Percentiles rank a stretch among this genome's conserved stretches.
These are phyloP conservation scores for Psilocybe tampanensis DNA, from an alignment of 768 basidiomycete species.

Conservation along the genomic window DNA sequence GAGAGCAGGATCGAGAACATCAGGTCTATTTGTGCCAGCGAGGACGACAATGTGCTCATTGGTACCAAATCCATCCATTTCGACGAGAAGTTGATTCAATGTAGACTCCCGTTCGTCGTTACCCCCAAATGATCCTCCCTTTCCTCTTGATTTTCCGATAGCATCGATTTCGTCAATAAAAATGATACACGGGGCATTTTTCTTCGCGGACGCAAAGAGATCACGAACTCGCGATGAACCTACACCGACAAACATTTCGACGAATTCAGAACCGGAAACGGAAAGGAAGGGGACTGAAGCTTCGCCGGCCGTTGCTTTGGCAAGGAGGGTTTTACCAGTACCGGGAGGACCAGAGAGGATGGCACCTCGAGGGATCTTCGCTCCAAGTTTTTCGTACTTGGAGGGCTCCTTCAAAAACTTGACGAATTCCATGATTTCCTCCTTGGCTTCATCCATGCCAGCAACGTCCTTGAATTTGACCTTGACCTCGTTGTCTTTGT, in stretches of 20 bases:
- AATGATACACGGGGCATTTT: slow-evolving; percentile 97
- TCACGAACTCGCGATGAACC: slow-evolving; percentile 97
- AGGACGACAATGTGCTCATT: slow-evolving; percentile 95
- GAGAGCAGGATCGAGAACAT: slow-evolving; percentile 93
- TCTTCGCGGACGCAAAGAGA: slow-evolving; percentile 96
- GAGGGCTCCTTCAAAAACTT: slow-evolving; percentile 96
- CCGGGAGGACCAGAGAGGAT: slow-evolving; percentile 96
- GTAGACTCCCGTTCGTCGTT: slow-evolving; percentile 99
- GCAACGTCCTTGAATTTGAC: slow-evolving; percentile 96
- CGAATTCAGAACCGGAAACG: slow-evolving; percentile 98
- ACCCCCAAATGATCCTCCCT: slow-evolving; percentile 74
- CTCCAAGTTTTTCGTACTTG: slow-evolving; percentile 94
- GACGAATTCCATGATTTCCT: slow-evolving; percentile 99
- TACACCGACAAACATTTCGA: slow-evolving; percentile 99
- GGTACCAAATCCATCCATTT: slow-evolving; percentile 99
- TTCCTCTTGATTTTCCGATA: slow-evolving; percentile 91
- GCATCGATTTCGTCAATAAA: slow-evolving; percentile 99
- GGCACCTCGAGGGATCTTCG: slow-evolving; percentile 95
- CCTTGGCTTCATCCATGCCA: slow-evolving; percentile 99
- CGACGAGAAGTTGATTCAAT: slow-evolving; percentile 94
- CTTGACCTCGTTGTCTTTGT: slow-evolving; percentile 94
- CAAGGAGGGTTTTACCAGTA: slow-evolving; percentile 96
- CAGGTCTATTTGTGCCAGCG: slow-evolving; percentile 95
- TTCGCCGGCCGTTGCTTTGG: slow-evolving; percentile 98
- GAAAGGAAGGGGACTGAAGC: slow-evolving; percentile 98